These are phyloP conservation scores for Myxozyma monticola DNA, from an alignment of 805 yeast species.

Conservation along the genomic window DNA sequence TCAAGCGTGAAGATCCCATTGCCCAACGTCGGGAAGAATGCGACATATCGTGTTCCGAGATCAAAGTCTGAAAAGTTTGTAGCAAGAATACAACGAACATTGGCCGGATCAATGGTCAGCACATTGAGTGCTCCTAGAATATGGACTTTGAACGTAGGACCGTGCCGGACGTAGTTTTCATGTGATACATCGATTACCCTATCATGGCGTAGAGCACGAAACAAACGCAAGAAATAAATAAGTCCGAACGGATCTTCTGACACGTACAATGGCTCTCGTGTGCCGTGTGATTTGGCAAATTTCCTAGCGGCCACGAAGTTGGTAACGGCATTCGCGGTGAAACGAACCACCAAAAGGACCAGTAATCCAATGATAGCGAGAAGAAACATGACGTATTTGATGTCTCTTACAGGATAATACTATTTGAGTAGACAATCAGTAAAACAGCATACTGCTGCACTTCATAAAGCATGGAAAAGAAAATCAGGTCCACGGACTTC, in stretches of 20 bases:
- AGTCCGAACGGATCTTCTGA: conserved; percentile 4
- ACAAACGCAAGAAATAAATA: background rate
- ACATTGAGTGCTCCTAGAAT: conserved; percentile 3
- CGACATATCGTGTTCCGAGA: conserved; percentile 35
- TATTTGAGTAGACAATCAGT: no score
- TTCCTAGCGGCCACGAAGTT: no score
- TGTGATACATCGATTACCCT: background rate
- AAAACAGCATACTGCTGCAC: no score
- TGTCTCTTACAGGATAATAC: no score
- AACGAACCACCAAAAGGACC: no score
- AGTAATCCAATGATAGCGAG: no score
- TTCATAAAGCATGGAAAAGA: no score
- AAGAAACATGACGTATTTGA: no score
- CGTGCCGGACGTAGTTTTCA: background rate
- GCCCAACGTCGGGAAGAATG: conserved; percentile 38
- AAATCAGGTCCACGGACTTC: no score
- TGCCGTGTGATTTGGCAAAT: no score
- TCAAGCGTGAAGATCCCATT: conserved; percentile 42
- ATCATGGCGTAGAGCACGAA: conserved; percentile 1
- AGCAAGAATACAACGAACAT: conserved; percentile 39
- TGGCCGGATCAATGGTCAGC: conserved; percentile 37
- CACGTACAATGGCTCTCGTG: no score
- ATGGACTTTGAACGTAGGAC: background rate
- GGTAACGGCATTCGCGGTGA: no score
- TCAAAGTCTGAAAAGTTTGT: conserved; percentile 39